A percentile compares a stretch with the other conserved stretches of the same genome.
Evolutionary conservation across 2,329 filamentous ascomycete species (phyloP).

Genomic region (Blastomyces gilchristii): DNA sequence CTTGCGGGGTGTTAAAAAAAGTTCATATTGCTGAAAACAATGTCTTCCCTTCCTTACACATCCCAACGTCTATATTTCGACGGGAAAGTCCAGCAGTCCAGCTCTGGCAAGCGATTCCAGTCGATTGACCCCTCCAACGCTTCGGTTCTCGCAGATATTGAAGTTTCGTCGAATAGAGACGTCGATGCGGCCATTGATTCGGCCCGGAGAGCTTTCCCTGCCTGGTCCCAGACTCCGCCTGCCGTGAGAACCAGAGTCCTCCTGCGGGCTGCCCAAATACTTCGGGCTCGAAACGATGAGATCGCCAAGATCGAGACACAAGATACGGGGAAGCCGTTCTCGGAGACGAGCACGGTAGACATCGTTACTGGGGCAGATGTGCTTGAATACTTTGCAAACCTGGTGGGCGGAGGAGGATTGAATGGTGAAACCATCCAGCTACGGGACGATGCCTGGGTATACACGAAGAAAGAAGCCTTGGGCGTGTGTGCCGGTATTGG

Average conservation of each 20-base stretch:
- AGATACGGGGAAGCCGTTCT: conserved; percentile 78
- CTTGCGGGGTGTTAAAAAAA: not conserved
- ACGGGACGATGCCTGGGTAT: conserved; percentile 67
- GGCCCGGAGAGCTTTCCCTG: conserved; percentile 59
- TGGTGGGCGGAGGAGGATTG: conserved; percentile 64
- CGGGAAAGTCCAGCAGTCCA: conserved; percentile 55
- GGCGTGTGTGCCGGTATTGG: conserved; percentile 81
- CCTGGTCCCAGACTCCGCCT: conserved; percentile 68
- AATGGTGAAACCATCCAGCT: conserved; percentile 71
- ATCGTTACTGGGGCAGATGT: conserved; percentile 75
- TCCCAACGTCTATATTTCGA: conserved; percentile 63
- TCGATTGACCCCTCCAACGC: conserved; percentile 65
- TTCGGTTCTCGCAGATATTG: conserved; percentile 58
- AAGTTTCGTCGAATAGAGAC: conserved; percentile 55
- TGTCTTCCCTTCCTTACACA: conserved; percentile 33
- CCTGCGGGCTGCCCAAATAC: conserved; percentile 60
- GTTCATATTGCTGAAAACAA: conserved; percentile 12
- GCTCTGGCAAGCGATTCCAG: conserved; percentile 54
- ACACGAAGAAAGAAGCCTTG: conserved; percentile 69
- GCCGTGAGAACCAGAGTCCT: conserved; percentile 66
- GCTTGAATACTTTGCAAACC: conserved; percentile 74
- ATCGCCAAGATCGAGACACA: conserved; percentile 70
- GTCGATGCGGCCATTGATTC: conserved; percentile 63
- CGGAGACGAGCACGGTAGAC: conserved; percentile 76
- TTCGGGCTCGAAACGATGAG: conserved; percentile 67